Evolutionary conservation across 768 basidiomycete species (phyloP).

Genomic region (Agaricus sinodeliciosus): DNA sequence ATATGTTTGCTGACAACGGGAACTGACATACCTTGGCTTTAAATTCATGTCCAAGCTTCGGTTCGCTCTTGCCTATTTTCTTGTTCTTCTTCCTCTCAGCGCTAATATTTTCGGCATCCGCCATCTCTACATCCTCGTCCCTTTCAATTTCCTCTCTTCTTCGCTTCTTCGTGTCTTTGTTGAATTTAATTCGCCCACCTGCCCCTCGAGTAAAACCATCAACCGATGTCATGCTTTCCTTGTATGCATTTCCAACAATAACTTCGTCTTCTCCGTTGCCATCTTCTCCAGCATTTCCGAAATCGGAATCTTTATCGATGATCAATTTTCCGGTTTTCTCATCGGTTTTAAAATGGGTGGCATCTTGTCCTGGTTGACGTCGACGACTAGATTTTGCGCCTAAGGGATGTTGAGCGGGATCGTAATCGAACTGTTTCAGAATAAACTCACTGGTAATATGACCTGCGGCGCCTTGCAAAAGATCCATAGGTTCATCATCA

Average conservation of each 20-base stretch:
- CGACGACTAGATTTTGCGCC: constrained; percentile 42
- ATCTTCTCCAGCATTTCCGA: constrained; percentile 33
- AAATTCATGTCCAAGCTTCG: constrained; percentile 77
- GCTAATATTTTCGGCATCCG: constrained; percentile 48
- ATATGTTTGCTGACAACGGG: not conserved
- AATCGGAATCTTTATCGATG: constrained; percentile 53
- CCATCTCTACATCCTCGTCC: constrained; percentile 55
- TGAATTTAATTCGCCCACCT: constrained; percentile 86
- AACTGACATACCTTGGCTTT: constrained; percentile 76
- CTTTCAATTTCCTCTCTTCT: constrained; percentile 49
- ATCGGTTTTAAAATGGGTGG: constrained; percentile 81
- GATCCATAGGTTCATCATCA: constrained; percentile 92
- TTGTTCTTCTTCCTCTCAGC: constrained; percentile 45
- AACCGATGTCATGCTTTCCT: constrained; percentile 72
- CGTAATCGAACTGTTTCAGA: not conserved
- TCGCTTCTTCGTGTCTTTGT: constrained; percentile 95
- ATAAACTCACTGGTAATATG: constrained; percentile 58
- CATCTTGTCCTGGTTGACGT: constrained; percentile 82
- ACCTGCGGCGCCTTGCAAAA: constrained; percentile 74
- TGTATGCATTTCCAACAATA: constrained; percentile 74
- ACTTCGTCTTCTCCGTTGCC: constrained; percentile 30
- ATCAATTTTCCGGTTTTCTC: constrained; percentile 77
- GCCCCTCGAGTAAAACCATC: constrained; percentile 88
- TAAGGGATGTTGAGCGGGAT: constrained; percentile 15
- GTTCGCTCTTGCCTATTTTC: constrained; percentile 33